These are phyloP conservation scores for Allantophomopsis cytisporea DNA, from an alignment of 2,329 filamentous ascomycete species.

Conservation along the genomic window DNA sequence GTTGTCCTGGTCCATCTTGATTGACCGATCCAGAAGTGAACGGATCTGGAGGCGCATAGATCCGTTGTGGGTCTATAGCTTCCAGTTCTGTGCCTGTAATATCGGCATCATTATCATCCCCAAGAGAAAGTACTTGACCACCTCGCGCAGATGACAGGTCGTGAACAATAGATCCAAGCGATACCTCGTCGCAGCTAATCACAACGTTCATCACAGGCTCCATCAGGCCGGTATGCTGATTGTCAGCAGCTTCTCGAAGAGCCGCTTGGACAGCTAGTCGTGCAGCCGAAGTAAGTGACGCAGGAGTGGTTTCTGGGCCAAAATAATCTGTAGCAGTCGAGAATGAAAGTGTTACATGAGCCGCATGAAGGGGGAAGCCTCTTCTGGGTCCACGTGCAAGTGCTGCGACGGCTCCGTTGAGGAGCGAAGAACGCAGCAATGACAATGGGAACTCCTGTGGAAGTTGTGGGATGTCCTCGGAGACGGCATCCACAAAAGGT, in stretches of 20 bases:
- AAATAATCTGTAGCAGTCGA: slow-evolving; percentile 52
- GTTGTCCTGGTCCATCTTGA: slow-evolving; percentile 32
- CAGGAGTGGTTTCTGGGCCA: slow-evolving; percentile 50
- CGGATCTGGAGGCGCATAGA: slow-evolving; percentile 83
- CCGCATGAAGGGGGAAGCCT: slow-evolving; percentile 67
- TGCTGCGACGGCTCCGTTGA: slow-evolving; percentile 72
- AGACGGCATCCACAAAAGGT: slow-evolving; percentile 26
- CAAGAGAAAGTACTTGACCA: slow-evolving; percentile 60
- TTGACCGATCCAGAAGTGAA: slow-evolving; percentile 42
- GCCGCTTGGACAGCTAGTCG: slow-evolving; percentile 55
- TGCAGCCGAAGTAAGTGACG: slow-evolving; percentile 53
- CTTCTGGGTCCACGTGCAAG: slow-evolving; percentile 74
- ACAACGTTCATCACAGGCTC: slow-evolving; percentile 89
- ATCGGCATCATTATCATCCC: slow-evolving; percentile 17
- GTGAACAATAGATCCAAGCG: slow-evolving; percentile 71
- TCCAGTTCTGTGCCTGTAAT: slow-evolving; percentile 3
- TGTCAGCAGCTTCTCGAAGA: slow-evolving; percentile 46
- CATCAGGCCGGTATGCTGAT: slow-evolving; percentile 51
- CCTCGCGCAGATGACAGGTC: slow-evolving; percentile 64
- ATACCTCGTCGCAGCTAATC: slow-evolving; percentile 73
- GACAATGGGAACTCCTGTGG: slow-evolving; percentile 35
- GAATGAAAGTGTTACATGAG: slow-evolving; percentile 56
- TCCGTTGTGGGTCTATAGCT: slow-evolving; percentile 53
- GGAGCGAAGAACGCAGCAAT: slow-evolving; percentile 38
- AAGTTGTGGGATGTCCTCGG: slow-evolving; percentile 26